Conservation (phyloP, 23 red algal genomes). For the Chondrus crispus region DNA sequence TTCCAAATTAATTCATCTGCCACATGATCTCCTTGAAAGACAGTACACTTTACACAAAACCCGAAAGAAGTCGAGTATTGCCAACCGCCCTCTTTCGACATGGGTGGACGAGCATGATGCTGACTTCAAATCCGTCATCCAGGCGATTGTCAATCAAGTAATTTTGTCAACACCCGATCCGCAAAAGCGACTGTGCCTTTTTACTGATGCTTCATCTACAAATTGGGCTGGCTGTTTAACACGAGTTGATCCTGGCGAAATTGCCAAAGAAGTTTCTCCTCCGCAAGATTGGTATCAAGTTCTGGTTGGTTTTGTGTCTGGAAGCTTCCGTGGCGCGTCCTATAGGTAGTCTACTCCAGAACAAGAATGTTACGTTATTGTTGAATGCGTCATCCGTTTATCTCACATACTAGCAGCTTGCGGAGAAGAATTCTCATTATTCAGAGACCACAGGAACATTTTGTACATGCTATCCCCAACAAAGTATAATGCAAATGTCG, state of each 20-base stretch:
- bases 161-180: constrained; percentile 3
- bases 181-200: neutral
- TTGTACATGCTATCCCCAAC: neutral
- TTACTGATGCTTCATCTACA: neutral
- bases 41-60: neutral
- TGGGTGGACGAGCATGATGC: constrained; percentile 4
- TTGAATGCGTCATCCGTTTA: neutral
- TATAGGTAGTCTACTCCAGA: neutral
- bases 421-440: neutral
- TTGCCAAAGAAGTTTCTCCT: neutral
- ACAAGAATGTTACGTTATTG: neutral
- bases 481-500: neutral
- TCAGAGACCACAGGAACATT: neutral
- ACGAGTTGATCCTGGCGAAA: neutral
- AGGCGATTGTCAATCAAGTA: neutral
- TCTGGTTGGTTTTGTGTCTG: neutral
- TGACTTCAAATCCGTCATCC: constrained; percentile 7
- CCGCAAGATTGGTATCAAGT: neutral
- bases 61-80: constrained; percentile 1
- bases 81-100: constrained; percentile 13
- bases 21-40: neutral
- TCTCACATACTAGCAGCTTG: neutral
- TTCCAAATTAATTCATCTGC: neutral
- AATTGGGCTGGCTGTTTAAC: neutral
- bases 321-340: neutral